These are phyloP conservation scores for Trypanosomatidae sp. DNA, from an alignment of 208 protist species.

Conservation along the genomic window DNA sequence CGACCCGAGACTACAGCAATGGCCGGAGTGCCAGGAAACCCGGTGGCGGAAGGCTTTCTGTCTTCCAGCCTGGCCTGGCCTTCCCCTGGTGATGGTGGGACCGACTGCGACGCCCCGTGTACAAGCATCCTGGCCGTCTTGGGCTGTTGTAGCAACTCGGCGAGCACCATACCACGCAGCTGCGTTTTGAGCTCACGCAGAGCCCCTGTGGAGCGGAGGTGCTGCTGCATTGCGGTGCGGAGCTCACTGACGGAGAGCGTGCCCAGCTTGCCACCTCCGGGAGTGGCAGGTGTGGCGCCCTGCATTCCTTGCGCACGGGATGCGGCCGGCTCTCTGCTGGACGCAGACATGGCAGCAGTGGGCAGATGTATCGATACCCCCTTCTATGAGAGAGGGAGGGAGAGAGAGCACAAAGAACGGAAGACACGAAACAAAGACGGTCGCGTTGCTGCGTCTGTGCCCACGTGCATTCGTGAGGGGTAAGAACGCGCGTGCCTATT, in stretches of 20 bases:
- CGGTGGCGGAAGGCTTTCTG: background rate
- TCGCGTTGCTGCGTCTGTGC: slow-evolving; percentile 1
- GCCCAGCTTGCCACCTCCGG: slow-evolving; percentile 2
- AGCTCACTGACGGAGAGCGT: slow-evolving; percentile 58
- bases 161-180: slow-evolving; percentile 75
- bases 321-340: background rate
- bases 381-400: background rate
- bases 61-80: slow-evolving; percentile 3
- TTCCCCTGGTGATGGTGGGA: background rate
- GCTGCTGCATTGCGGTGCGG: slow-evolving; percentile 73
- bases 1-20: slow-evolving; percentile 7
- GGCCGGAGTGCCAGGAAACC: background rate
- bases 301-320: background rate
- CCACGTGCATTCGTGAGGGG: background rate
- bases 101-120: slow-evolving; percentile 12
- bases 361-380: background rate
- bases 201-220: slow-evolving; percentile 66
- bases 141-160: slow-evolving; percentile 61
- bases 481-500: background rate
- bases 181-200: slow-evolving; percentile 85
- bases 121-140: slow-evolving; percentile 26
- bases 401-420: background rate
- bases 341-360: background rate
- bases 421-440: too few relatives aligned
- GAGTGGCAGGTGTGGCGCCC: background rate